Percentiles rank a stretch among this genome's conserved stretches.
phyloP scores from a whole-genome alignment of 305 asterid genomes.

The Fraxinus sp. region DNA sequence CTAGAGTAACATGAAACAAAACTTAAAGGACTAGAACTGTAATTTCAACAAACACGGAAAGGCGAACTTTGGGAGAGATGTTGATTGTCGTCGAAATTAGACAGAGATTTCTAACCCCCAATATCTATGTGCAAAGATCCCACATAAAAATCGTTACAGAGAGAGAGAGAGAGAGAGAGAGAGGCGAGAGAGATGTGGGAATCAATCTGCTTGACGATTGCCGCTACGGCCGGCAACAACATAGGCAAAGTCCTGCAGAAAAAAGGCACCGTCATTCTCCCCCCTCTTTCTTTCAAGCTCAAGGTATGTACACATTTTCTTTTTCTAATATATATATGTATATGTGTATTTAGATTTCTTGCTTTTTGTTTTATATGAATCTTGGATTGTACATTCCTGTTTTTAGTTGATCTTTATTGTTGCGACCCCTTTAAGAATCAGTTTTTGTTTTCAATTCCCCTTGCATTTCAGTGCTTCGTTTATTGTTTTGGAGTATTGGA shows the following conservation, averaged over 20 bases:
- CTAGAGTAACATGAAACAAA: too few relatives aligned
- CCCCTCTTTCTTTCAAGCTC: conserved; percentile 94
- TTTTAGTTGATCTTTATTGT: background rate
- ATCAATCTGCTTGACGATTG: conserved; percentile 73
- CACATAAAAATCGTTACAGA: background rate
- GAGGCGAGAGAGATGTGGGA: too few relatives aligned
- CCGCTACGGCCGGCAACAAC: conserved; percentile 97
- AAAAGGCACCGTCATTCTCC: conserved; percentile 96
- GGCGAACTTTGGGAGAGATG: too few relatives aligned
- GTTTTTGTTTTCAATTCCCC: background rate
- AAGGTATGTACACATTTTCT: conserved; percentile 59
- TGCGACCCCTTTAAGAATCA: background rate
- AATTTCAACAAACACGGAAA: too few relatives aligned
- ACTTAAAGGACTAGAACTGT: too few relatives aligned
- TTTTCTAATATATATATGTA: too few relatives aligned
- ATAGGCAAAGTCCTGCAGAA: conserved; percentile 97
- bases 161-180: conserved; percentile 8
- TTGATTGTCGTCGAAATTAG: background rate
- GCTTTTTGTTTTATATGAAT: background rate
- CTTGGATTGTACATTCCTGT: background rate
- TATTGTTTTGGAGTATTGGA: background rate
- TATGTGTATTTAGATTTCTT: background rate
- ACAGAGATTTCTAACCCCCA: background rate
- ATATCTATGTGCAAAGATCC: background rate
- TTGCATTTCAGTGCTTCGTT: background rate